Evolutionary conservation across 2,329 filamentous ascomycete genomes (phyloP).

Genomic region (Aureobasidium namibiae): DNA sequence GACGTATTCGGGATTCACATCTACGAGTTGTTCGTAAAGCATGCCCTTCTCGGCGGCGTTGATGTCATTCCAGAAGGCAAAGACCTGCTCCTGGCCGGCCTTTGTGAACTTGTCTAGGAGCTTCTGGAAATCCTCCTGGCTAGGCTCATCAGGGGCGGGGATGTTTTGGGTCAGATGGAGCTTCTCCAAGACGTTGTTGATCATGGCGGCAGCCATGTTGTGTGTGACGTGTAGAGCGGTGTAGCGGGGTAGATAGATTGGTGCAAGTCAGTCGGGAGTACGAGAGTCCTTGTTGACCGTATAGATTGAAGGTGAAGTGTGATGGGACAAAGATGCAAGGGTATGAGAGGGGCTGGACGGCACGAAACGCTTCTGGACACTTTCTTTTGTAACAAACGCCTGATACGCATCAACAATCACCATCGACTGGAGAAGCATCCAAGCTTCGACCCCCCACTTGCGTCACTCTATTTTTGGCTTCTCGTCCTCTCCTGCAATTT

Average conservation of each 20-base stretch:
- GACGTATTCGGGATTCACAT: conserved; percentile 78
- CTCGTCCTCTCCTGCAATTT: background rate
- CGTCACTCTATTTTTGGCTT: conserved; percentile 11
- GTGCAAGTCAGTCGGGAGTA: background rate
- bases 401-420: conserved; percentile 6
- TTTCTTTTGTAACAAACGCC: background rate
- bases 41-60: conserved; percentile 61
- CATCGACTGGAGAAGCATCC: background rate
- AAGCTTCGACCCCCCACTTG: conserved; percentile 3
- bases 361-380: background rate
- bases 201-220: conserved; percentile 31
- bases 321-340: background rate
- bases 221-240: background rate
- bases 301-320: background rate
- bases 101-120: conserved; percentile 66
- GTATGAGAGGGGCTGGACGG: background rate
- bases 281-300: background rate
- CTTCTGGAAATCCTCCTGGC: conserved; percentile 56
- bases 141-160: conserved; percentile 44
- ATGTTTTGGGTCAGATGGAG: conserved; percentile 31
- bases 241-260: background rate
- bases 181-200: conserved; percentile 34
- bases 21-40: conserved; percentile 72
- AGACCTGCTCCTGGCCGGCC: conserved; percentile 73
- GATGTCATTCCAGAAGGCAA: conserved; percentile 80